Evolutionary conservation across 2,329 filamentous ascomycete genomes (phyloP).

Genomic region (Penicillium sp.): DNA sequence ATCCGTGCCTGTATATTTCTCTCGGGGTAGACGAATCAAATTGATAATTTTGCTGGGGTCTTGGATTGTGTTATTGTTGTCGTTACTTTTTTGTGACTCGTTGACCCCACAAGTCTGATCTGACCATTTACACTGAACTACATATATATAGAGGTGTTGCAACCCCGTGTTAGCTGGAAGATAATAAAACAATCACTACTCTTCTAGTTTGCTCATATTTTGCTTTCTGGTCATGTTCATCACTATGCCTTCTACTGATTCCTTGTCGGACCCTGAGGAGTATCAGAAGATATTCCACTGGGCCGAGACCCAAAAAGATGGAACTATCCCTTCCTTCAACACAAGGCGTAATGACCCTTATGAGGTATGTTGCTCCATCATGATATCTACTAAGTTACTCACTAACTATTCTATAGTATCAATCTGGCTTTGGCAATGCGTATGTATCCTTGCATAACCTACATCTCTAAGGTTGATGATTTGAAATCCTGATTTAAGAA

Average conservation of each 20-base stretch:
- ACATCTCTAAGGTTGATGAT: slow-evolving; percentile 13
- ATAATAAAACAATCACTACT: not conserved
- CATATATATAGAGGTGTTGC: slow-evolving; percentile 3
- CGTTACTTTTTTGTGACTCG: not conserved
- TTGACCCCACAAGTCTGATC: slow-evolving; percentile 3
- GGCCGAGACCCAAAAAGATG: slow-evolving; percentile 62
- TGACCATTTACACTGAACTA: not conserved
- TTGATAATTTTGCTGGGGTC: not conserved
- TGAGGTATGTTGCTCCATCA: slow-evolving; percentile 37
- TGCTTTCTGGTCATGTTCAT: not conserved
- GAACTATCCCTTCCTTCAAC: slow-evolving; percentile 54
- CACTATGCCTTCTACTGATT: slow-evolving; percentile 29
- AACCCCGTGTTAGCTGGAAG: not conserved
- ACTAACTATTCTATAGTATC: slow-evolving; percentile 44
- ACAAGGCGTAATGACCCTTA: slow-evolving; percentile 57
- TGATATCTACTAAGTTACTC: not conserved
- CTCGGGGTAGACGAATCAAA: not conserved
- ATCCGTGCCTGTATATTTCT: not conserved
- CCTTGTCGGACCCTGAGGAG: slow-evolving; percentile 36
- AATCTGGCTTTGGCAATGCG: slow-evolving; percentile 57
- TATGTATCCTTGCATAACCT: slow-evolving; percentile 26
- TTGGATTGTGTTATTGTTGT: not conserved
- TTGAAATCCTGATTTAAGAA: slow-evolving; percentile 29
- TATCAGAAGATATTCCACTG: slow-evolving; percentile 58
- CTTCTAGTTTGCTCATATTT: not conserved